These are phyloP conservation scores for Trapa bicornis DNA, from an alignment of 345 rosid genomes.

Conservation along the genomic window DNA sequence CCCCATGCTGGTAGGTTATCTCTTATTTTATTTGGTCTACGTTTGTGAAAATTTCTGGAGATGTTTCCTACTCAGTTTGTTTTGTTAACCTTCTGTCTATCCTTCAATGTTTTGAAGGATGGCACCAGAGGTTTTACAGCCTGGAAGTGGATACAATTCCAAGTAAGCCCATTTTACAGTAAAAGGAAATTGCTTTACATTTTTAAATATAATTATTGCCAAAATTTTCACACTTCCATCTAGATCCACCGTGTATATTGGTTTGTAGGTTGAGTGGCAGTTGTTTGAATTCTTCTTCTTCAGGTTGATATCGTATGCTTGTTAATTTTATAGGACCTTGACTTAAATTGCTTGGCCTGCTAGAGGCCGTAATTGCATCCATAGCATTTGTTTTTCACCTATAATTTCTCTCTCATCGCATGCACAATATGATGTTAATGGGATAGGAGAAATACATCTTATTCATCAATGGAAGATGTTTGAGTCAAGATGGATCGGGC, in stretches of 20 bases:
- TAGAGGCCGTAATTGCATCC: background rate
- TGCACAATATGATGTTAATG: background rate
- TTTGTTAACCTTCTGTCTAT: background rate
- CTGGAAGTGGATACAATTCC: conserved; percentile 93
- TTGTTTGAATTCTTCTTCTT: background rate
- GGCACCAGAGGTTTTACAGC: conserved; percentile 99
- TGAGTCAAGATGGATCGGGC: background rate
- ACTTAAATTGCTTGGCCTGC: background rate
- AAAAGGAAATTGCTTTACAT: background rate
- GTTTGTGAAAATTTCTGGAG: background rate
- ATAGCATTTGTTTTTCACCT: background rate
- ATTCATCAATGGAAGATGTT: background rate
- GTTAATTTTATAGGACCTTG: background rate
- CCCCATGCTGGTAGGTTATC: conserved; percentile 89
- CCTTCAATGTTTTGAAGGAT: conserved; percentile 50
- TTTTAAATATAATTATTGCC: background rate
- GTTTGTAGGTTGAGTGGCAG: background rate
- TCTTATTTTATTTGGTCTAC: background rate
- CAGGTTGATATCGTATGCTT: too few relatives aligned
- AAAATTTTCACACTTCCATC: background rate
- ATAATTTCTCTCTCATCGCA: background rate
- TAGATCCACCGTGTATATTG: background rate
- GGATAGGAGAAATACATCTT: background rate
- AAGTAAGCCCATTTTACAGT: conserved; percentile 45
- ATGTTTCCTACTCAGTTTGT: background rate